Percentiles rank a stretch among this genome's conserved stretches.
Evolutionary conservation across 2,329 filamentous ascomycete genomes (phyloP).

Genomic region (Fusarium sp.): DNA sequence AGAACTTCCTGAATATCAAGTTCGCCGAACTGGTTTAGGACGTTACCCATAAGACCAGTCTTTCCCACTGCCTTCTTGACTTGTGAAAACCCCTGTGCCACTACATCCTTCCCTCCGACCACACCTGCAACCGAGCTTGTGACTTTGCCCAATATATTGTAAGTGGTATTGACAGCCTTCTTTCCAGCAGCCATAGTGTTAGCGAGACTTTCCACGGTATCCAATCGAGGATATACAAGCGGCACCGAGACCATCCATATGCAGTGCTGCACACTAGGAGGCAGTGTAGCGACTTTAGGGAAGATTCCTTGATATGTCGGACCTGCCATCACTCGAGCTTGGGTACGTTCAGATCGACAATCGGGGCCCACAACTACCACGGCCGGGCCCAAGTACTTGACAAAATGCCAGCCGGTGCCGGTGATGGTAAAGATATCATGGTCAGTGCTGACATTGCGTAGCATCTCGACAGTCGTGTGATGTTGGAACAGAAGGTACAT

Average conservation of each 20-base stretch:
- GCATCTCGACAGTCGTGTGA: conserved; percentile 92
- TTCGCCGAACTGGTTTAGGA: conserved; percentile 95
- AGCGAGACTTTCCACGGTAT: conserved; percentile 90
- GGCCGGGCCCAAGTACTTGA: conserved; percentile 94
- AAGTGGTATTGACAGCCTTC: conserved; percentile 94
- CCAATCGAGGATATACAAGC: conserved; percentile 88
- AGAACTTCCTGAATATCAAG: conserved; percentile 94
- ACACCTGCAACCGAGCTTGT: conserved; percentile 95
- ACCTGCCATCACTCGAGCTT: conserved; percentile 91
- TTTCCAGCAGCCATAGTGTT: conserved; percentile 94
- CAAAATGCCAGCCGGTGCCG: conserved; percentile 97
- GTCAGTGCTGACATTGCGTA: conserved; percentile 89
- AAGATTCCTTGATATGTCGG: conserved; percentile 98
- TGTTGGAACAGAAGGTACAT: conserved; percentile 99
- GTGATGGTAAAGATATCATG: conserved; percentile 95
- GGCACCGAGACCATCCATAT: conserved; percentile 96
- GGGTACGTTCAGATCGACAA: conserved; percentile 90
- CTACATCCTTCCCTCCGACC: conserved; percentile 92
- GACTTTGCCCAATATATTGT: conserved; percentile 95
- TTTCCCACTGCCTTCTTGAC: conserved; percentile 98
- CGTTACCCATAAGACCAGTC: conserved; percentile 92
- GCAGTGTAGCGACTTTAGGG: conserved; percentile 90
- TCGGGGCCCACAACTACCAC: conserved; percentile 92
- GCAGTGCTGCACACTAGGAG: conserved; percentile 94
- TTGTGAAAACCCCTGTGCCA: conserved; percentile 90